phyloP scores from a whole-genome alignment of 2,329 filamentous ascomycete genomes.

The Knoxdaviesia capensis region DNA sequence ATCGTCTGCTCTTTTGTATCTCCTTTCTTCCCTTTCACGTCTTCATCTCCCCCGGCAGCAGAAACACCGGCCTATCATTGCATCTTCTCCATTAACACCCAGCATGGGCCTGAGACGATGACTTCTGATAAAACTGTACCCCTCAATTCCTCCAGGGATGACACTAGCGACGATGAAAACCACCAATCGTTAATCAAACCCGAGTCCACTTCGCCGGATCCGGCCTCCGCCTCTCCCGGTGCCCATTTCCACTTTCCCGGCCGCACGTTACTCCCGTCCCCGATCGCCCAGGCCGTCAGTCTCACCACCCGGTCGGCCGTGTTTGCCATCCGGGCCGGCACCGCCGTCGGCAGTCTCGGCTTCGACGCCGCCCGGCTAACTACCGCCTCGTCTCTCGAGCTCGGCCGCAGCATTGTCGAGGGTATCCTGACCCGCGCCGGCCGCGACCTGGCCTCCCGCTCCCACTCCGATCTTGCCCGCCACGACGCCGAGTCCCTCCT shows the following conservation, averaged over 20 bases:
- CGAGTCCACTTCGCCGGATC: background rate
- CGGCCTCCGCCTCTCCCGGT: background rate
- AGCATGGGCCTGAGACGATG: background rate
- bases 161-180: no score
- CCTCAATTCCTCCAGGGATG: background rate
- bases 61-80: background rate
- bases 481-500: conserved; percentile 35
- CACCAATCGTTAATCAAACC: no score
- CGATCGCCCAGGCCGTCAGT: conserved; percentile 38
- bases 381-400: conserved; percentile 34
- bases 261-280: conserved; percentile 31
- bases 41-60: no score
- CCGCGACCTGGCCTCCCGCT: conserved; percentile 22
- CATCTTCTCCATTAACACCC: background rate
- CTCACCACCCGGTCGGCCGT: conserved; percentile 39
- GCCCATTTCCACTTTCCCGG: background rate
- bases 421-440: conserved; percentile 31
- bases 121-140: background rate
- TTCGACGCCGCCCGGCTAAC: conserved; percentile 33
- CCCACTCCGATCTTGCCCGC: conserved; percentile 24
- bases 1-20: no score
- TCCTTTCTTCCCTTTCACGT: no score
- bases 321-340: conserved; percentile 31
- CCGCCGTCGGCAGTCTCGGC: conserved; percentile 28
- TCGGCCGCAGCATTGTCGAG: conserved; percentile 33